phyloP scores from a whole-genome alignment of 768 basidiomycete genomes.

The Lanmaoa pseudosensibilis region DNA sequence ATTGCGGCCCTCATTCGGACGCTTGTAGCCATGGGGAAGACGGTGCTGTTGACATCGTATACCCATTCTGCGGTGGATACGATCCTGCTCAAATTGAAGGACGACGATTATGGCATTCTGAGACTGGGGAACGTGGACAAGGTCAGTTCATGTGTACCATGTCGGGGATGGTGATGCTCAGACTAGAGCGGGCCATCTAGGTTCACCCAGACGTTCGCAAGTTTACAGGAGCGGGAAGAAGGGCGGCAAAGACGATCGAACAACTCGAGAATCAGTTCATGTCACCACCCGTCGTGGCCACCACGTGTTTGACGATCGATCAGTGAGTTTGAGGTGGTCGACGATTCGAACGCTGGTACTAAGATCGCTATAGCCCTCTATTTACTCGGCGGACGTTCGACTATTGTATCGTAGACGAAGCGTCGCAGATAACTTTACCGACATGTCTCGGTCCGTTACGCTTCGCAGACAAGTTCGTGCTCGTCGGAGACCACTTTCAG shows the following conservation, averaged over 20 bases:
- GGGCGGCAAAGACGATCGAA: constrained; percentile 65
- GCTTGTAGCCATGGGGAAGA: constrained; percentile 80
- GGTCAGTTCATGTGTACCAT: constrained; percentile 41
- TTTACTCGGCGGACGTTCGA: constrained; percentile 88
- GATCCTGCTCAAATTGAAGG: constrained; percentile 81
- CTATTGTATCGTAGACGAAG: constrained; percentile 97
- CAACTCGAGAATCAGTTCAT: constrained; percentile 82
- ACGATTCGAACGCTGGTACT: constrained; percentile 1
- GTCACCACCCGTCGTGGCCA: constrained; percentile 90
- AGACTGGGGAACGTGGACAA: constrained; percentile 91
- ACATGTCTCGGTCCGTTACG: constrained; percentile 93
- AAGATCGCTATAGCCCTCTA: constrained; percentile 56
- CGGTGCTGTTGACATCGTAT: constrained; percentile 85
- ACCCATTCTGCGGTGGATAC: constrained; percentile 99
- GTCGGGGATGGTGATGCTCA: background rate
- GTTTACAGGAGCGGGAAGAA: constrained; percentile 62
- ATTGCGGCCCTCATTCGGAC: constrained; percentile 84
- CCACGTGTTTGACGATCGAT: constrained; percentile 91
- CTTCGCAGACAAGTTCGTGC: constrained; percentile 85
- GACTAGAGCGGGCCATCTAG: constrained; percentile 39
- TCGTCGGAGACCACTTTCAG: constrained; percentile 97
- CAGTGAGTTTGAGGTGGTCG: constrained; percentile 58
- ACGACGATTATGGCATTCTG: constrained; percentile 71
- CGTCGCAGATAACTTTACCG: constrained; percentile 95
- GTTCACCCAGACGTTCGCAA: constrained; percentile 79